phyloP scores from a whole-genome alignment of 305 asterid species.

The Plantago coronopus region DNA sequence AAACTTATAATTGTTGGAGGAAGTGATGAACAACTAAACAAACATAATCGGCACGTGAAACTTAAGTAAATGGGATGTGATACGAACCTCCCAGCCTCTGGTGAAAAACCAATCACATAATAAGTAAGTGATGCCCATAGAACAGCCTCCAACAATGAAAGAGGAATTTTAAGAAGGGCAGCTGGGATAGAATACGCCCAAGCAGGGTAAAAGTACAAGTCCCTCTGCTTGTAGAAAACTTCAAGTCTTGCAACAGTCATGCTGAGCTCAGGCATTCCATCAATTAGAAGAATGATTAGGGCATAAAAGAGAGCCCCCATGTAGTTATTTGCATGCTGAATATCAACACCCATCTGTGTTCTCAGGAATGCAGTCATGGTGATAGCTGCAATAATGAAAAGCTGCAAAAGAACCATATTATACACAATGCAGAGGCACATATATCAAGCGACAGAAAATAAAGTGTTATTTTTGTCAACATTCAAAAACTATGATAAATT shows the following conservation, averaged over 20 bases:
- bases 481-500: not conserved
- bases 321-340: slow-evolving; percentile 41
- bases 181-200: slow-evolving; percentile 63
- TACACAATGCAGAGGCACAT: not conserved
- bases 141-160: slow-evolving; percentile 31
- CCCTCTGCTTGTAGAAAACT: slow-evolving; percentile 55
- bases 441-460: not conserved
- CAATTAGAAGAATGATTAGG: slow-evolving; percentile 38
- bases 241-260: slow-evolving; percentile 49
- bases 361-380: slow-evolving; percentile 52
- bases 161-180: slow-evolving; percentile 34
- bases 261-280: slow-evolving; percentile 47
- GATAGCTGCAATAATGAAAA: slow-evolving; percentile 37
- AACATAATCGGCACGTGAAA: not conserved
- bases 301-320: slow-evolving; percentile 55
- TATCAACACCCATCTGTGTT: slow-evolving; percentile 38
- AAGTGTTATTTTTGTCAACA: not conserved
- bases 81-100: slow-evolving; percentile 45
- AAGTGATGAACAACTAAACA: no score
- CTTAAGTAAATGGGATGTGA: not conserved
- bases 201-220: slow-evolving; percentile 51
- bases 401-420: slow-evolving; percentile 32
- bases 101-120: slow-evolving; percentile 34
- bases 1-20: not conserved
- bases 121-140: slow-evolving; percentile 38